Evolutionary conservation across 768 basidiomycete genomes (phyloP).

Genomic region (Mycena epipterygia): DNA sequence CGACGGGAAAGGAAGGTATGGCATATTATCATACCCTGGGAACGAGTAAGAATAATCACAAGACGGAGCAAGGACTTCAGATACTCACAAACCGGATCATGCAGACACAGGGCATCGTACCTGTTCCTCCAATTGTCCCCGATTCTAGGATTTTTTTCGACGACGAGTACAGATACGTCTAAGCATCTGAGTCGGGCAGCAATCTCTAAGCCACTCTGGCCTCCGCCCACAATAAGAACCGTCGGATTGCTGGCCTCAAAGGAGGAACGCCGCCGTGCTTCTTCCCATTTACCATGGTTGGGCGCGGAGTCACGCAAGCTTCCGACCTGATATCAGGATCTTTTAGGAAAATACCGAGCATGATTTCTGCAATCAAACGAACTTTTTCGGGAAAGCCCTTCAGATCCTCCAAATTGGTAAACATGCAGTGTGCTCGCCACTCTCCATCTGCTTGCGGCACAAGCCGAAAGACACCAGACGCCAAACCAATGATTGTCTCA

Average conservation of each 20-base stretch:
- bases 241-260: constrained; percentile 66
- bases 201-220: constrained; percentile 74
- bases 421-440: constrained; percentile 74
- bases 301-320: constrained; percentile 55
- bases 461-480: constrained; percentile 67
- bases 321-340: constrained; percentile 46
- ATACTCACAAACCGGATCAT: constrained; percentile 43
- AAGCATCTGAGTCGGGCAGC: constrained; percentile 75
- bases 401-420: constrained; percentile 71
- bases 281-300: constrained; percentile 70
- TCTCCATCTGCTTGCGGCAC: constrained; percentile 57
- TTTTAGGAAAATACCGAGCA: constrained; percentile 36
- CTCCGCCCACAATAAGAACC: constrained; percentile 74
- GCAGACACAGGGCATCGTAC: constrained; percentile 70
- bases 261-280: constrained; percentile 54
- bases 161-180: constrained; percentile 66
- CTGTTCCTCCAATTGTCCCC: constrained; percentile 76
- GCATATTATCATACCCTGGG: constrained; percentile 31
- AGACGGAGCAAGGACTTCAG: too few species aligned
- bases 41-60: too few species aligned
- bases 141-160: constrained; percentile 68
- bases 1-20: constrained; percentile 72
- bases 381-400: constrained; percentile 63
- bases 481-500: constrained; percentile 62
- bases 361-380: not conserved